Evolutionary conservation across 768 basidiomycete genomes (phyloP), one percentile per base, ranked within the genome.

Genomic region (Termitomyces sp.): DNA sequence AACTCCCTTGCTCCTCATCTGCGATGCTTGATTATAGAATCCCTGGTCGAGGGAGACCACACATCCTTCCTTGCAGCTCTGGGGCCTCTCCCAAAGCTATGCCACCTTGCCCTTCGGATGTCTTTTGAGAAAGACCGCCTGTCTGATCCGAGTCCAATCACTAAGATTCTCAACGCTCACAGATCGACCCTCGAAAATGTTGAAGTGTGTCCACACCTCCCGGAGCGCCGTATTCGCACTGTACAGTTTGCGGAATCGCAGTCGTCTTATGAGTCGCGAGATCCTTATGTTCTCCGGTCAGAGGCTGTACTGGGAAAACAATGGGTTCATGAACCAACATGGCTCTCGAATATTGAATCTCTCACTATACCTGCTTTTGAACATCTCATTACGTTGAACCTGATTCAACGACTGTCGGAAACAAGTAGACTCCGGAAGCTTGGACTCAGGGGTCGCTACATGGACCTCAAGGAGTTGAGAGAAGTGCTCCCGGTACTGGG

Each of bases 61-160:
- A 66, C 72, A 11, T 42, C 58, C 2, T 69, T 75, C 50, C 68
- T 76, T 50, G 41, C 50, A 5, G 61, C 68, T 2, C 60, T 74
- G 2, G 62, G 64, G 7, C 18, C 53, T 2, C 60, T 74, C 16
- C 63, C 63, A 0, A 43, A 39, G 7, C 64, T 73, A 12, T 66
- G 59, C 22, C 7, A 6, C 22, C 43, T 51, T 7, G 5, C 20
- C 27, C 35, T 56, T 6, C 27, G 12, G n/a, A 39, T 56, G 5
- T 56, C 42, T 5, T 56, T 44, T 16, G 15, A 18, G 16, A 22
- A 50, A 25, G 27, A 27, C 7, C 5, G n/a, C 15, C 20, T 50
- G 10, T 38, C 25, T 12, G 35, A 50, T 20, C 11, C 49, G 15
- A 20, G 36, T 25, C 39, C 48, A 16, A 49, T 42, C 32, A 42